Evolutionary conservation across 371 early-diverging fungal species (phyloP).

Genomic region (Mucor lusitanicus): DNA sequence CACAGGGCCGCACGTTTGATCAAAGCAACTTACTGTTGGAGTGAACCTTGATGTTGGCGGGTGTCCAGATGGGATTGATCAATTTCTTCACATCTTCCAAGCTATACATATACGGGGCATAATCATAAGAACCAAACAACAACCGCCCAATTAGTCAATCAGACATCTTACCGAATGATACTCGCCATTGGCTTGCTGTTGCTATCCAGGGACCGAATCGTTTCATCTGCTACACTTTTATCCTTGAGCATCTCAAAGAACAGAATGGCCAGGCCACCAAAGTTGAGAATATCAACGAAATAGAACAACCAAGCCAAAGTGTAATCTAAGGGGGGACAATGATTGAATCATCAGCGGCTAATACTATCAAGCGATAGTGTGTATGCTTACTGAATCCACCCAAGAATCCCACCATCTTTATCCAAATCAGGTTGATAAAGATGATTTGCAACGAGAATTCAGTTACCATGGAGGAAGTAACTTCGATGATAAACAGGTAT

Average conservation of each 20-base stretch:
- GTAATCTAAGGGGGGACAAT: constrained; percentile 25
- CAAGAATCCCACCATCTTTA: constrained; percentile 14
- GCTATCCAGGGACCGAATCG: constrained; percentile 7
- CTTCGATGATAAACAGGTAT: not conserved
- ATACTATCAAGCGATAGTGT: too few relatives aligned
- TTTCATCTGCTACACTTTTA: constrained; percentile 12
- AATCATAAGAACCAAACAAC: too few relatives aligned
- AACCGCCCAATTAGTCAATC: too few relatives aligned
- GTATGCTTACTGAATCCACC: constrained; percentile 37
- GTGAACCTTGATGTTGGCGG: constrained; percentile 42
- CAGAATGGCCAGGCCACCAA: constrained; percentile 17
- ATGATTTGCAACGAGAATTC: constrained; percentile 29
- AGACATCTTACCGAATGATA: constrained; percentile 12
- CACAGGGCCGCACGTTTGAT: not conserved
- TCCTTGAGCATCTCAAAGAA: constrained; percentile 31
- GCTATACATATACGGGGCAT: not conserved
- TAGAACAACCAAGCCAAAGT: constrained; percentile 18
- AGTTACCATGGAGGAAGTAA: constrained; percentile 12
- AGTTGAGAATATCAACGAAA: constrained; percentile 23
- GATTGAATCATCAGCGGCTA: too few relatives aligned
- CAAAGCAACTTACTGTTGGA: constrained; percentile 54
- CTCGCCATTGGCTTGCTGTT: constrained; percentile 9
- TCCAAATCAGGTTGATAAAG: constrained; percentile 19
- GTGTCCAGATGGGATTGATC: constrained; percentile 50
- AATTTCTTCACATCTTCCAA: constrained; percentile 15